Percentiles rank a stretch among this genome's conserved stretches.
These are phyloP conservation scores for Amanita fuliginea DNA, from an alignment of 768 basidiomycete species.

Conservation along the genomic window DNA sequence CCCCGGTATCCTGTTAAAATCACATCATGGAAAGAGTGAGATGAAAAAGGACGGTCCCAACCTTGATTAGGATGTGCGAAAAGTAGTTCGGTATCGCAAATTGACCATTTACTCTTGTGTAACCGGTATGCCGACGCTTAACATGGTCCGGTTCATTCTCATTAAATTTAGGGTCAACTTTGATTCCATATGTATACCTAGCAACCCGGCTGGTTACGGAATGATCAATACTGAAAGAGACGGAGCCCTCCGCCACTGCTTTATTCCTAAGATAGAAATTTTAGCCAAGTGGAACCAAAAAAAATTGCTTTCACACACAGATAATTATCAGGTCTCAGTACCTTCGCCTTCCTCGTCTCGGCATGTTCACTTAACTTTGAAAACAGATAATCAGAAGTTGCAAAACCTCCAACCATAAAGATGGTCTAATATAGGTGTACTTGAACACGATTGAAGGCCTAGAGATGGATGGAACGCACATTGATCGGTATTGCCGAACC, in stretches of 20 bases:
- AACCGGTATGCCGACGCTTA: neutral
- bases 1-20: constrained; percentile 11
- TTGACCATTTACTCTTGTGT: constrained; percentile 10
- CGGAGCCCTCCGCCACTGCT: constrained; percentile 16
- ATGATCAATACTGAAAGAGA: constrained; percentile 14
- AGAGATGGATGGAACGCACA: neutral
- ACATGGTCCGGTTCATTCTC: constrained; percentile 8
- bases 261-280: constrained; percentile 11
- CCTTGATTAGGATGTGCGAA: constrained; percentile 8
- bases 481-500: neutral
- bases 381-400: too few relatives aligned
- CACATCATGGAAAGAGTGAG: too few relatives aligned
- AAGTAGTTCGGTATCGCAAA: constrained; percentile 10
- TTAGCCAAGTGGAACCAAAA: neutral
- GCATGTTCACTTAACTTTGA: constrained; percentile 25
- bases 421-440: constrained; percentile 17
- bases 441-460: neutral
- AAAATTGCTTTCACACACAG: constrained; percentile 22
- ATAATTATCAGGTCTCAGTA: constrained; percentile 32
- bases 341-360: constrained; percentile 17
- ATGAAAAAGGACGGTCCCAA: neutral
- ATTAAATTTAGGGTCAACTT: constrained; percentile 2
- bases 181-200: constrained; percentile 9
- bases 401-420: constrained; percentile 45
- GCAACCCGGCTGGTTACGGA: constrained; percentile 10